These are phyloP conservation scores for Lactifluus hygrophoroides DNA, from an alignment of 768 basidiomycete species.

Conservation along the genomic window DNA sequence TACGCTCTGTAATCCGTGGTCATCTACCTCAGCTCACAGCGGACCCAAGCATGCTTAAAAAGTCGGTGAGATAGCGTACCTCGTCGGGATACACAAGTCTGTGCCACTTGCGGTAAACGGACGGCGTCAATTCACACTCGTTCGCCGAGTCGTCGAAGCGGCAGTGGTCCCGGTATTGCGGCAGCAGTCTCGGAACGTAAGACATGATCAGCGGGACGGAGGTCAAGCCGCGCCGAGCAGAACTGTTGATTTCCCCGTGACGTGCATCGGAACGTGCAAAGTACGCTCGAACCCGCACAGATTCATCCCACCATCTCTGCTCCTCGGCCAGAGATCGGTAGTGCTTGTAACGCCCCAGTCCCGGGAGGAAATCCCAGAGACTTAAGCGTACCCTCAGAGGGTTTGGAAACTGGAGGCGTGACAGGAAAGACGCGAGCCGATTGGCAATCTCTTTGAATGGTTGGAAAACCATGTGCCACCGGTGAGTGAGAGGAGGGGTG, in stretches of 20 bases:
- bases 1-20: conserved; percentile 24
- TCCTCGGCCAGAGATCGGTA: conserved; percentile 25
- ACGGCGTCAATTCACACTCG: conserved; percentile 28
- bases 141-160: conserved; percentile 17
- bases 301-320: conserved; percentile 27
- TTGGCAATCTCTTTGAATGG: conserved; percentile 7
- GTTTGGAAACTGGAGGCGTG: background rate
- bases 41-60: background rate
- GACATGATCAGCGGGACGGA: conserved; percentile 25
- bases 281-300: conserved; percentile 22
- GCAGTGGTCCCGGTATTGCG: conserved; percentile 28
- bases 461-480: conserved; percentile 8
- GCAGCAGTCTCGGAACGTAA: conserved; percentile 33
- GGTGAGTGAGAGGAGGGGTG: background rate
- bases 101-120: conserved; percentile 39
- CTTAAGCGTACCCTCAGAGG: background rate
- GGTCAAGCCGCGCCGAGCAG: background rate
- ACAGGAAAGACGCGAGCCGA: conserved; percentile 1
- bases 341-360: background rate
- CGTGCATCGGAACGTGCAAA: conserved; percentile 23
- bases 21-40: background rate
- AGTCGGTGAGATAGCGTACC: conserved; percentile 22
- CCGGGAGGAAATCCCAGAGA: conserved; percentile 11
- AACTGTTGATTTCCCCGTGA: background rate
- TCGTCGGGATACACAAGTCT: conserved; percentile 35